phyloP scores from a whole-genome alignment of 31 red algal species.

The Odonthalia washingtoniensis region DNA sequence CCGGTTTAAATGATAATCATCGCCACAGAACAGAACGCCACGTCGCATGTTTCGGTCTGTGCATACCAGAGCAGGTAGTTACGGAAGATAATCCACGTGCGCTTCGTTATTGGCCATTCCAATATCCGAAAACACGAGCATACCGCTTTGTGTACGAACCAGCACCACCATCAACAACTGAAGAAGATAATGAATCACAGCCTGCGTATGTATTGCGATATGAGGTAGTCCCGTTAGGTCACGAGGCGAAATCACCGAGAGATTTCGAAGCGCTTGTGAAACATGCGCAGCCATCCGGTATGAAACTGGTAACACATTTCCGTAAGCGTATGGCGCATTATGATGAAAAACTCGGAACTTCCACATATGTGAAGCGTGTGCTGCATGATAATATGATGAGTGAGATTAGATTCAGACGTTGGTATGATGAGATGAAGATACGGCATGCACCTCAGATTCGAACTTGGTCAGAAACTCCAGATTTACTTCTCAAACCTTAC shows the following conservation, averaged over 20 bases:
- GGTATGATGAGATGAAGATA: conserved; percentile 47
- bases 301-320: conserved; percentile 31
- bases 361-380: conserved; percentile 58
- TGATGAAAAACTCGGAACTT: conserved; percentile 16
- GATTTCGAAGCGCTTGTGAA: conserved; percentile 39
- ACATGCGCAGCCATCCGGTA: conserved; percentile 23
- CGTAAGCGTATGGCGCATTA: conserved; percentile 40
- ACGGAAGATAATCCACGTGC: conserved; percentile 29
- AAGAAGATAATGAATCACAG: conserved; percentile 12
- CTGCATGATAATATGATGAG: conserved; percentile 48
- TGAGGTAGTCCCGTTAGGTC: conserved; percentile 40
- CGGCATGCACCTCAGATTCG: conserved; percentile 42
- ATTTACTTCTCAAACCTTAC: conserved; percentile 41
- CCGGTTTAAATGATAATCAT: no score
- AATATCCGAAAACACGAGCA: conserved; percentile 45
- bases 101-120: conserved; percentile 58
- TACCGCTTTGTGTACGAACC: conserved; percentile 43
- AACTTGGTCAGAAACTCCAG: conserved; percentile 43
- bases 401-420: conserved; percentile 14
- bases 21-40: no score
- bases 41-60: conserved; percentile 42
- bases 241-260: conserved; percentile 25
- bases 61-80: conserved; percentile 25
- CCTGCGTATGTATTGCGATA: conserved; percentile 38
- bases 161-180: no score